Base-by-base conservation (phyloP, 768 basidiomycete species). In the Phlebiopsis gigantea region DNA sequence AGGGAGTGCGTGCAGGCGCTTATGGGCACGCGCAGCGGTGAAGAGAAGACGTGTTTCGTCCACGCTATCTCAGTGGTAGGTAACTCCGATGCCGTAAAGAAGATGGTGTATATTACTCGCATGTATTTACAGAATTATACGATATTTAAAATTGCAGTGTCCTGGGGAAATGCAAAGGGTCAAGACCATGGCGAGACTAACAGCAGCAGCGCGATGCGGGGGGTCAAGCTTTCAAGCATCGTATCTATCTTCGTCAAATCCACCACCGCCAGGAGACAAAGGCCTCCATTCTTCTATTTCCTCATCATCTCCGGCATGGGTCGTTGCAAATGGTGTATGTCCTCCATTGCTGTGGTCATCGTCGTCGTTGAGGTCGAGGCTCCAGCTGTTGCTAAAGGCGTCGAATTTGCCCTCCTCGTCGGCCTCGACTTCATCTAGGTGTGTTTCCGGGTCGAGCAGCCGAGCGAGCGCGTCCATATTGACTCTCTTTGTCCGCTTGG, bases 401-500 rank as follows among this genome's bases (percentile, higher is more conserved):
- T 9, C 5, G n/a, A 39, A 51, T 39, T 10, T 17, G 34, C 34
- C 8, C 12, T 51, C 50, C 22, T 41, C 46, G 30, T 50, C 47
- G 4, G 19, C 28, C 2, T 68, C 64, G 5, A 72, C 64, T 22
- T 68, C 64, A 24, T 68, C 66, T 53, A 67, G 21, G n/a, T 55
- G 62, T 1, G n/a, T 63, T 21, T 59, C 34, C 62, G 58, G 73
- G 60, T 72, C 64, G 17, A 88, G 71, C 53, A 89, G 73, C 43
- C 70, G 72, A 15, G 75, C 70, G 29, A 87, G 69, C 17, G 78
- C 84, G 50, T 84, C 80, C 70, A 83, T 75, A 66, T 88, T 71
- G 57, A 87, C 72, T 45, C 81, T 69, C 54, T 68, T 67, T 31
- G 73, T 53, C 60, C 26, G 59, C 72, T 44, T 65, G 61, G 34